Conservation (phyloP, 2,329 filamentous ascomycete genomes). For the Calonectria pseudoturangicola region DNA sequence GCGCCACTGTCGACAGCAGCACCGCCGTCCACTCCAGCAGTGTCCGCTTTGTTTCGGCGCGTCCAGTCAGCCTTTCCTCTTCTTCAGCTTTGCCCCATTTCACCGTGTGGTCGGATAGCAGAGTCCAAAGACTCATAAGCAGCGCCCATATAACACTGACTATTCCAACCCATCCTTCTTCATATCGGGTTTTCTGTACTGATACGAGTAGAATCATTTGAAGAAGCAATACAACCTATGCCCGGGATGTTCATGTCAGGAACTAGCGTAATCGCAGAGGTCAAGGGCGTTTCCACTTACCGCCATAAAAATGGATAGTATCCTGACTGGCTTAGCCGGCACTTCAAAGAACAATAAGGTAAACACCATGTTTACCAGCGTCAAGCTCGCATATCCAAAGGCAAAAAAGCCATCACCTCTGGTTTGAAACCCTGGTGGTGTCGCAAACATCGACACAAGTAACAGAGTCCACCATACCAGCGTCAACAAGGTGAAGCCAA, state of each 20-base stretch:
- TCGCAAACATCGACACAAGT: constrained; percentile 93
- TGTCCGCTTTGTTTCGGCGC: constrained; percentile 88
- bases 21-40: constrained; percentile 90
- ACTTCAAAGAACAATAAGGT: constrained; percentile 90
- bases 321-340: constrained; percentile 86
- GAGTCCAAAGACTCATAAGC: constrained; percentile 85
- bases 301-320: constrained; percentile 81
- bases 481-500: constrained; percentile 83
- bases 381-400: constrained; percentile 88
- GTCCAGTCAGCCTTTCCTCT: constrained; percentile 92
- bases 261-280: too few species aligned
- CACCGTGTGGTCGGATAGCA: constrained; percentile 87
- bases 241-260: constrained; percentile 12
- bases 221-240: constrained; percentile 64
- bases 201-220: constrained; percentile 87
- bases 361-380: constrained; percentile 84
- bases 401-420: constrained; percentile 95
- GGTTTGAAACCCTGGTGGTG: constrained; percentile 88
- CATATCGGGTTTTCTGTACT: constrained; percentile 83
- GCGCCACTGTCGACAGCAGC: constrained; percentile 81
- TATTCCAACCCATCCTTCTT: constrained; percentile 95
- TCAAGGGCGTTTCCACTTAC: constrained; percentile 39
- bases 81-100: constrained; percentile 95
- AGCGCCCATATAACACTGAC: constrained; percentile 88
- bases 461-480: constrained; percentile 96